These are phyloP conservation scores for Saturnispora gosingensis DNA, from an alignment of 805 yeast genomes.

Conservation along the genomic window DNA sequence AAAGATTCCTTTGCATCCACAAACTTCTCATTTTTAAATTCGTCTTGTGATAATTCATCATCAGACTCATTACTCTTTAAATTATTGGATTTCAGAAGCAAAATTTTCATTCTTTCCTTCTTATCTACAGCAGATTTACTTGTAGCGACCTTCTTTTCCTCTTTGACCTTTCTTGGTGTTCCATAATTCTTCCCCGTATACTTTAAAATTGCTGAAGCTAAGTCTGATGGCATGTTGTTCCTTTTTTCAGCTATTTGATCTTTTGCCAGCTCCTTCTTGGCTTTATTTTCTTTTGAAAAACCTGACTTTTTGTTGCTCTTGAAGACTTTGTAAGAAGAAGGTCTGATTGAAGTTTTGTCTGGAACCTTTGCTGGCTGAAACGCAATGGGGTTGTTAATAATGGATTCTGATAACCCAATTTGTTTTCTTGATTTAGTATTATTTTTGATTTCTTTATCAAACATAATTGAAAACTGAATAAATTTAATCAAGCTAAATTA, in stretches of 20 bases:
- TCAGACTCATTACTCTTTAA: conserved; percentile 9
- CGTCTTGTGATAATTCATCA: conserved; percentile 1
- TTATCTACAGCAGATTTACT: not conserved
- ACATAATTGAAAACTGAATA: not conserved
- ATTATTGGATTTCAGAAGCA: conserved; percentile 9
- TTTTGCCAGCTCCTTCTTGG: not conserved
- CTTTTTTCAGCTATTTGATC: not conserved
- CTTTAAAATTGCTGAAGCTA: conserved; percentile 53
- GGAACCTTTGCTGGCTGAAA: conserved; percentile 55
- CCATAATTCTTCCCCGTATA: conserved; percentile 44
- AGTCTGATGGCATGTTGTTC: conserved; percentile 31
- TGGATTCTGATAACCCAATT: conserved; percentile 11
- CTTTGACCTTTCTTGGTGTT: conserved; percentile 25
- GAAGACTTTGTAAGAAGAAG: conserved; percentile 39
- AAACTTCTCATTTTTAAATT: conserved; percentile 4
- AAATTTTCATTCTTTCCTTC: conserved; percentile 8
- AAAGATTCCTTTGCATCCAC: conserved; percentile 7
- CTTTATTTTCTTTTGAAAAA: not conserved
- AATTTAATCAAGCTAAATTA: not conserved
- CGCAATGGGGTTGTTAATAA: conserved; percentile 49
- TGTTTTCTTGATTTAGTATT: not conserved
- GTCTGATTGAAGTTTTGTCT: conserved; percentile 38
- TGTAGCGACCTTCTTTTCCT: not conserved
- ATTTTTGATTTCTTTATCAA: not conserved
- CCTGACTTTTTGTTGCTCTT: conserved; percentile 17